These are phyloP conservation scores for Curvularia sp. DNA, from an alignment of 2,329 filamentous ascomycete genomes.

Conservation along the genomic window DNA sequence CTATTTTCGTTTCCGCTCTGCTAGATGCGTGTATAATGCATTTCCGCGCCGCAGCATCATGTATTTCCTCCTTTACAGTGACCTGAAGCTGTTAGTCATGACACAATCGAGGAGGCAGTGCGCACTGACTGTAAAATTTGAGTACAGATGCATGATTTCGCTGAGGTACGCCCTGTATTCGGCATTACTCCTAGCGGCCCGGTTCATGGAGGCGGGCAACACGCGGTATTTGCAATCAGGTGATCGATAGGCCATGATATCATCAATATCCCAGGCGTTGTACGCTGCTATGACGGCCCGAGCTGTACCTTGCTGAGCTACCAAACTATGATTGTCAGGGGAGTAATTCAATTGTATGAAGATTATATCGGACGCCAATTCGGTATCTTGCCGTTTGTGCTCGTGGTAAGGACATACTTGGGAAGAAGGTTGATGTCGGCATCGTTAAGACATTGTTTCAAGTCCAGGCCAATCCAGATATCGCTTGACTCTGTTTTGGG, in stretches of 20 bases:
- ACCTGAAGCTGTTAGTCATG: constrained; percentile 3
- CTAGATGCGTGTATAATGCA: constrained; percentile 9
- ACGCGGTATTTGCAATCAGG: constrained; percentile 12
- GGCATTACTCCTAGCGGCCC: constrained; percentile 7
- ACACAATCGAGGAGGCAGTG: background rate
- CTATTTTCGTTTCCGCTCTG: constrained; percentile 8
- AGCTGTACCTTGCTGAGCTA: constrained; percentile 9
- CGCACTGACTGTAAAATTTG: constrained; percentile 12
- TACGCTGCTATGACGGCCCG: constrained; percentile 9
- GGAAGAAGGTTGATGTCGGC: background rate
- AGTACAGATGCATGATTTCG: constrained; percentile 5
- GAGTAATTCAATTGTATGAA: too few relatives aligned
- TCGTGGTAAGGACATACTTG: constrained; percentile 1
- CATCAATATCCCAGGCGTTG: constrained; percentile 13
- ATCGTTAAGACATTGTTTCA: background rate
- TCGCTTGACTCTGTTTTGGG: background rate
- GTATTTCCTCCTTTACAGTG: background rate
- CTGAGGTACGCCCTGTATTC: constrained; percentile 10
- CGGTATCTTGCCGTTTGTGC: background rate
- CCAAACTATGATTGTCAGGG: constrained; percentile 3
- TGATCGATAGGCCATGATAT: constrained; percentile 10
- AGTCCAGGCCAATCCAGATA: background rate
- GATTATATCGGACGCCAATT: too few relatives aligned
- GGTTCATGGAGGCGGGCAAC: constrained; percentile 10
- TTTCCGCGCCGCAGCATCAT: constrained; percentile 2